Conservation (phyloP, 257 asterid species). For the Catharanthus roseus region DNA sequence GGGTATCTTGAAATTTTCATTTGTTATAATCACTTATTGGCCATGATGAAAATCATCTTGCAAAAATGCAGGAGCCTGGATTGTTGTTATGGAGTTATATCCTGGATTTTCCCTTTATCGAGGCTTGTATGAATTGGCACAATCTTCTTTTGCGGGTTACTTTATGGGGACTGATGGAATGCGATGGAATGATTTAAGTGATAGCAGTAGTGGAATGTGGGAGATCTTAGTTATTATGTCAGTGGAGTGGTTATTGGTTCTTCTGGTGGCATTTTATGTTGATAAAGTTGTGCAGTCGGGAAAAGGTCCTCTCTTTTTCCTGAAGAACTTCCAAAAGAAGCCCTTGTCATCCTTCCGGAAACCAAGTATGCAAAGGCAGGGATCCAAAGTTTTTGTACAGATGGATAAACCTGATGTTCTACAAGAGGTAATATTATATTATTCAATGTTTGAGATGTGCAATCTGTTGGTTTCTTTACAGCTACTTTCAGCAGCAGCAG, state of each 20-base stretch:
- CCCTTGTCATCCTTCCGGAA: slow-evolving; percentile 50
- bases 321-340: slow-evolving; percentile 41
- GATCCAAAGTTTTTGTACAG: slow-evolving; percentile 62
- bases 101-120: slow-evolving; percentile 93
- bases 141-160: slow-evolving; percentile 59
- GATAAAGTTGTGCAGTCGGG: slow-evolving; percentile 79
- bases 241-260: slow-evolving; percentile 80
- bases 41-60: slow-evolving; percentile 9
- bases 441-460: neutral
- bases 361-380: slow-evolving; percentile 60
- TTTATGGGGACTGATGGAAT: slow-evolving; percentile 89
- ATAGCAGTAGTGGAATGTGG: slow-evolving; percentile 67
- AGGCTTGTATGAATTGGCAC: slow-evolving; percentile 76
- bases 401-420: slow-evolving; percentile 76
- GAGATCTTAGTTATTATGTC: slow-evolving; percentile 59
- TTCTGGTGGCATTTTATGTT: slow-evolving; percentile 56
- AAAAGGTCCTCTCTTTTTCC: slow-evolving; percentile 54
- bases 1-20: neutral
- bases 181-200: slow-evolving; percentile 75
- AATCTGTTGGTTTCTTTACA: too few species aligned
- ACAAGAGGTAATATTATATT: slow-evolving; percentile 59
- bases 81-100: slow-evolving; percentile 75
- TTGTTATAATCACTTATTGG: slow-evolving; percentile 1
- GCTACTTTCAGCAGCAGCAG: too few species aligned
- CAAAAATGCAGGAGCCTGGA: slow-evolving; percentile 66